Conservation (phyloP, 164 flowering plant species). For the Santalum album region DNA sequence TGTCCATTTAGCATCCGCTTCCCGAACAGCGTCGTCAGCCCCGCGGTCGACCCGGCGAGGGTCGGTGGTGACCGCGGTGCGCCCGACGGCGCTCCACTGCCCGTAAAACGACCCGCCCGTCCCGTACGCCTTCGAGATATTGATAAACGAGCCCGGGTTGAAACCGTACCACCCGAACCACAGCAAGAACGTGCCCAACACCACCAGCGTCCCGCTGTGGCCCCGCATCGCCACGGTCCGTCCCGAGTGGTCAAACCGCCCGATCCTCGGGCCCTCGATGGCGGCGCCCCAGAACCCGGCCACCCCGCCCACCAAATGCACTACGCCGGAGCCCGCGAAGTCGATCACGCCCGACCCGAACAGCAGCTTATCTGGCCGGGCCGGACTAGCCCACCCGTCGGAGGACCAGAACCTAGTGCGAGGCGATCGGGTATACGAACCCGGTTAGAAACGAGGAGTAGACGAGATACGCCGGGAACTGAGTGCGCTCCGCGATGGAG, state of each 20-base stretch:
- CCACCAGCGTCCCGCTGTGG: constrained; percentile 12
- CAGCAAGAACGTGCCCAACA: constrained; percentile 10
- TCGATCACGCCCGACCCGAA: constrained; percentile 16
- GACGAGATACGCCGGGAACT: constrained; percentile 13
- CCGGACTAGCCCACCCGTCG: constrained; percentile 16
- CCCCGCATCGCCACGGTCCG: constrained; percentile 4
- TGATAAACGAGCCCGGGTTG: constrained; percentile 14
- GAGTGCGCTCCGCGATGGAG: constrained; percentile 14
- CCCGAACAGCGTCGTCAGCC: constrained; percentile 11
- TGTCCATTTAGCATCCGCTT: constrained; percentile 8
- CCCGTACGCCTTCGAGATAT: constrained; percentile 13
- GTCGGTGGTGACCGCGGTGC: constrained; percentile 15
- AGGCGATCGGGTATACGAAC: constrained; percentile 15
- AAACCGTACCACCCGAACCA: constrained; percentile 21
- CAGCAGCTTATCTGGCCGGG: constrained; percentile 6
- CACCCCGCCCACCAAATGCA: constrained; percentile 15
- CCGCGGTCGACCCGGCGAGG: constrained; percentile 13
- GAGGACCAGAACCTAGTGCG: constrained; percentile 16
- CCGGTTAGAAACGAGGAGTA: constrained; percentile 19
- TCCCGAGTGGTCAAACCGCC: constrained; percentile 10
- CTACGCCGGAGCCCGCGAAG: constrained; percentile 18
- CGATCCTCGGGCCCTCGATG: constrained; percentile 17
- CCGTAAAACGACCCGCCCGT: constrained; percentile 12
- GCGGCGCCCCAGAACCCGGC: constrained; percentile 17
- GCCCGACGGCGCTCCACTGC: constrained; percentile 18